phyloP scores from a whole-genome alignment of 768 basidiomycete genomes.

The Tephrocybe sp. region DNA sequence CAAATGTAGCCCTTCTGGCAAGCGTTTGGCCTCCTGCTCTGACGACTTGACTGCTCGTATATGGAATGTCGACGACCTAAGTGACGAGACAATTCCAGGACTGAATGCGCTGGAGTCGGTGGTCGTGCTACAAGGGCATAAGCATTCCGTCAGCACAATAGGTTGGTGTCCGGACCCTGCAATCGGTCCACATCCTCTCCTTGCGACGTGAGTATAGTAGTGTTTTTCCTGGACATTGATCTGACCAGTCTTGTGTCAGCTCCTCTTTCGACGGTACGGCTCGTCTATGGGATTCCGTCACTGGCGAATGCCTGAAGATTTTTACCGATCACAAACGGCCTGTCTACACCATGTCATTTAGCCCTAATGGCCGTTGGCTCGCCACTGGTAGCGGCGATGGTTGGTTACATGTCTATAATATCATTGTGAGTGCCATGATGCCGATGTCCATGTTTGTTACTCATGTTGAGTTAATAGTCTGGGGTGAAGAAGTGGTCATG shows the following conservation, averaged over 20 bases:
- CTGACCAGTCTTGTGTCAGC: slow-evolving; percentile 31
- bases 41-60: slow-evolving; percentile 78
- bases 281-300: slow-evolving; percentile 79
- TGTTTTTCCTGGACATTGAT: background rate
- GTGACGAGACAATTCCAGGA: slow-evolving; percentile 39
- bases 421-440: slow-evolving; percentile 44
- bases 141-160: slow-evolving; percentile 59
- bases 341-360: slow-evolving; percentile 74
- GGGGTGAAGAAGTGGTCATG: slow-evolving; percentile 62
- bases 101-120: slow-evolving; percentile 32
- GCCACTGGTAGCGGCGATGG: slow-evolving; percentile 83
- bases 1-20: slow-evolving; percentile 62
- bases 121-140: slow-evolving; percentile 60
- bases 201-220: slow-evolving; percentile 61
- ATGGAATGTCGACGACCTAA: slow-evolving; percentile 57
- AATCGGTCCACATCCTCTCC: slow-evolving; percentile 51
- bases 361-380: slow-evolving; percentile 67
- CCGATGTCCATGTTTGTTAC: background rate
- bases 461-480: slow-evolving; percentile 24
- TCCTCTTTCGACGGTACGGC: slow-evolving; percentile 81
- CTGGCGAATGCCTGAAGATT: slow-evolving; percentile 69
- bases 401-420: slow-evolving; percentile 67
- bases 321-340: slow-evolving; percentile 71
- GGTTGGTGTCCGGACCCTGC: slow-evolving; percentile 62
- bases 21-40: slow-evolving; percentile 75